Conservation (phyloP, 2,329 filamentous ascomycete species). For the Penicillium sp. region DNA sequence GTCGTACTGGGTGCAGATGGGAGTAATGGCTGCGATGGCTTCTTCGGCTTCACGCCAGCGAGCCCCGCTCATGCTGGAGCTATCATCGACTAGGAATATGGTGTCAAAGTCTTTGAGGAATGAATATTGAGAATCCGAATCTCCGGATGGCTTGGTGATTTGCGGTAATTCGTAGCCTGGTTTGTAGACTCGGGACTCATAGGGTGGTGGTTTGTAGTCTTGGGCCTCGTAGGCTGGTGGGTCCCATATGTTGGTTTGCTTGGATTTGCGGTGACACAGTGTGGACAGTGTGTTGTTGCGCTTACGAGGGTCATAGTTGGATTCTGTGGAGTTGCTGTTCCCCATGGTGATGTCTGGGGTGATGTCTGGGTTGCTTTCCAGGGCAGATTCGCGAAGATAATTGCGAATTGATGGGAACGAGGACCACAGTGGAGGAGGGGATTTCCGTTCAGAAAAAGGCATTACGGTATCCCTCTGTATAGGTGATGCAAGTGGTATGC, state of each 20-base stretch:
- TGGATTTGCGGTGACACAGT: constrained; percentile 2
- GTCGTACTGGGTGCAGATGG: constrained; percentile 76
- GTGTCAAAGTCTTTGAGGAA: constrained; percentile 82
- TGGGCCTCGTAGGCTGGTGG: constrained; percentile 14
- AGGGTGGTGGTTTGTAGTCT: constrained; percentile 22
- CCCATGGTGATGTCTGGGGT: constrained; percentile 5
- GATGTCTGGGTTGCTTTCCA: neutral
- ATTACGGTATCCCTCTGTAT: neutral
- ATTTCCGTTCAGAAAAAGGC: constrained; percentile 5
- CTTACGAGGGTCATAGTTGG: neutral
- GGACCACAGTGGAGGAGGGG: constrained; percentile 13
- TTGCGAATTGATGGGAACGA: constrained; percentile 10
- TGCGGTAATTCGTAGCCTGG: too few species aligned
- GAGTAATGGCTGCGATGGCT: constrained; percentile 69
- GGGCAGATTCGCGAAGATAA: neutral
- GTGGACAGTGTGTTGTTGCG: constrained; percentile 1
- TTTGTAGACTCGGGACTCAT: too few species aligned
- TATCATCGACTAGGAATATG: constrained; percentile 86
- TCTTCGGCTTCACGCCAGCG: constrained; percentile 70
- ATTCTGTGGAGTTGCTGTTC: neutral
- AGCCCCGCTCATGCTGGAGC: constrained; percentile 74
- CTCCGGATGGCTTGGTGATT: constrained; percentile 11
- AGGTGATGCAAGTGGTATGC: constrained; percentile 8
- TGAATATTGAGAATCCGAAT: constrained; percentile 62
- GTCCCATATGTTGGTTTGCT: constrained; percentile 8